Percentiles rank a stretch among this genome's conserved stretches.
phyloP scores from a whole-genome alignment of 2,329 filamentous ascomycete genomes.

The Colletotrichum sp. region DNA sequence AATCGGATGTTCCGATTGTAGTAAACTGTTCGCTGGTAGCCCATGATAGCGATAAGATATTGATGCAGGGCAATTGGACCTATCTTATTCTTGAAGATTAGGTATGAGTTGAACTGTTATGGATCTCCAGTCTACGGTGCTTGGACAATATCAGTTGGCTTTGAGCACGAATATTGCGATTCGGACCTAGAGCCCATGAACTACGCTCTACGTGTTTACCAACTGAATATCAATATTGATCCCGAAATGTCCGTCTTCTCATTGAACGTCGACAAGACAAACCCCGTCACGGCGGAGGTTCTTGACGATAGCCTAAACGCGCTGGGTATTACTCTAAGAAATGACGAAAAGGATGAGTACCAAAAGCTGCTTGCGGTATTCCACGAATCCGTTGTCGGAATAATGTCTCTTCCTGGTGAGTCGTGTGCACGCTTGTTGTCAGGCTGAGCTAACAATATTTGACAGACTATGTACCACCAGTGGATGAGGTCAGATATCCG shows the following conservation, averaged over 20 bases:
- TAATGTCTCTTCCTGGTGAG: background rate
- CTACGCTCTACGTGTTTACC: background rate
- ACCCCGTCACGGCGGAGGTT: background rate
- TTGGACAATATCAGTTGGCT: background rate
- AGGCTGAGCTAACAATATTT: background rate
- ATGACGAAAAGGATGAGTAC: background rate
- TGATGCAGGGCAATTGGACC: background rate
- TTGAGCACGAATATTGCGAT: background rate
- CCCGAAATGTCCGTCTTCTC: slow-evolving; percentile 3
- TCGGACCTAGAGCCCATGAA: background rate
- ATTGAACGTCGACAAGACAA: background rate
- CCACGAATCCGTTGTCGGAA: background rate
- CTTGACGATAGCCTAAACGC: background rate
- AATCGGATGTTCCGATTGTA: background rate
- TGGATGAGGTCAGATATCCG: background rate
- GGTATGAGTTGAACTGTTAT: background rate
- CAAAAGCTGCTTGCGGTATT: slow-evolving; percentile 5
- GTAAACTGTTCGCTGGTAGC: background rate
- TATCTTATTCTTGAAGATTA: background rate
- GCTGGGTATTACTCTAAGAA: background rate
- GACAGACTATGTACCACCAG: background rate
- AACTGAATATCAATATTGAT: background rate
- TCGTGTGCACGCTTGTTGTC: fast-evolving
- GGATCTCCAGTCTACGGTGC: background rate
- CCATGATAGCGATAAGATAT: background rate